Conservation (phyloP, 2,329 filamentous ascomycete species). For the Calonectria henricotiae region DNA sequence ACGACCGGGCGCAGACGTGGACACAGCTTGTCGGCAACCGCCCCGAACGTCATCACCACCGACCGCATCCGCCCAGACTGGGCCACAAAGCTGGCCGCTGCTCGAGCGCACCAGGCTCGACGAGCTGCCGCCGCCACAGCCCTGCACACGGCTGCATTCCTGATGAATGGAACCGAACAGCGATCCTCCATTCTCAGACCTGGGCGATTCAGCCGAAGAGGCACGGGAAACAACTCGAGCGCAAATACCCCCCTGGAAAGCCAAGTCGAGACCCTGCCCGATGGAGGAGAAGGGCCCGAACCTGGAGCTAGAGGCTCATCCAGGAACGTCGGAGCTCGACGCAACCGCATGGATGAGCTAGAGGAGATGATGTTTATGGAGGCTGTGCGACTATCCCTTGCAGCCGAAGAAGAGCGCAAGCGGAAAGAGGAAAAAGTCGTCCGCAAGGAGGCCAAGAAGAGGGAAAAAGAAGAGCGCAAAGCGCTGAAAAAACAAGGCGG, state of each 20-base stretch:
- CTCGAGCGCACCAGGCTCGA: constrained; percentile 87
- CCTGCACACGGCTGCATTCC: constrained; percentile 93
- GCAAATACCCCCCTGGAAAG: constrained; percentile 52
- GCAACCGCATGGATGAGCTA: constrained; percentile 83
- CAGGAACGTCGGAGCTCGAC: constrained; percentile 53
- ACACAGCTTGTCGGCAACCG: constrained; percentile 83
- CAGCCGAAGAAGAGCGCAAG: constrained; percentile 92
- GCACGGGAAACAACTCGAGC: constrained; percentile 61
- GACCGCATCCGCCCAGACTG: constrained; percentile 95
- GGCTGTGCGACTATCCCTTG: constrained; percentile 91
- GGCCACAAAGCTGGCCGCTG: constrained; percentile 89
- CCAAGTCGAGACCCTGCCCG: constrained; percentile 37
- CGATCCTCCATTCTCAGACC: constrained; percentile 63
- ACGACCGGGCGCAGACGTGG: constrained; percentile 64
- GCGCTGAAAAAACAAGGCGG: constrained; percentile 75
- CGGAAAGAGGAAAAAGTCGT: constrained; percentile 75
- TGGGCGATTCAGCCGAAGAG: constrained; percentile 73
- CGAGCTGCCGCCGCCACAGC: constrained; percentile 94
- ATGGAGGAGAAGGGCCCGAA: constrained; percentile 49
- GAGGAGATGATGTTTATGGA: constrained; percentile 99
- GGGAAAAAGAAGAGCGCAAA: constrained; percentile 88
- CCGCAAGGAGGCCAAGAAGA: constrained; percentile 86
- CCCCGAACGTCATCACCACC: constrained; percentile 90
- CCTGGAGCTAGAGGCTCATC: constrained; percentile 46
- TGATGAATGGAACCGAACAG: constrained; percentile 79